Percentiles rank a stretch among this genome's conserved stretches.
Evolutionary conservation across 345 rosid species (phyloP).

Genomic region (Durio zibethinus): DNA sequence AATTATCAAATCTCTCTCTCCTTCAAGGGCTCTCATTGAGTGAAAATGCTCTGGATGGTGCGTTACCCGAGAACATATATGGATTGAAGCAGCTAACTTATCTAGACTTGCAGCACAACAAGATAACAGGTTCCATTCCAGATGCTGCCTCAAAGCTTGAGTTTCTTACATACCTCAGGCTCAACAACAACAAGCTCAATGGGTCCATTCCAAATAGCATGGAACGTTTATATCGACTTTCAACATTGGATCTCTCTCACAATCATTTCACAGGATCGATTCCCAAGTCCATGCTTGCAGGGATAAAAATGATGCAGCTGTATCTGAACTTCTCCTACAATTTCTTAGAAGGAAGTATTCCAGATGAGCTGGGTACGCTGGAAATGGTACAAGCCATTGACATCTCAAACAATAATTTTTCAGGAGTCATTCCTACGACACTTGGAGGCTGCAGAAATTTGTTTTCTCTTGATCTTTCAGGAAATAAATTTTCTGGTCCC

Average conservation of each 20-base stretch:
- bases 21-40: slow-evolving; percentile 64
- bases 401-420: slow-evolving; percentile 62
- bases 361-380: slow-evolving; percentile 67
- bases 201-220: slow-evolving; percentile 71
- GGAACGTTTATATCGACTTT: slow-evolving; percentile 38
- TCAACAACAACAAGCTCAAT: slow-evolving; percentile 56
- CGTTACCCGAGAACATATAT: slow-evolving; percentile 52
- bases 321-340: slow-evolving; percentile 71
- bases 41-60: slow-evolving; percentile 51
- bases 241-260: slow-evolving; percentile 62
- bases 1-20: slow-evolving; percentile 53
- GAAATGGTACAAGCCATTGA: slow-evolving; percentile 73
- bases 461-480: slow-evolving; percentile 65
- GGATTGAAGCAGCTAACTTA: slow-evolving; percentile 51
- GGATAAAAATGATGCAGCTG: slow-evolving; percentile 49
- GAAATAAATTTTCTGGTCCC: slow-evolving; percentile 58
- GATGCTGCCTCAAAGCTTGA: slow-evolving; percentile 49
- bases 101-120: slow-evolving; percentile 54
- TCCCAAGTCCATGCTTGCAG: slow-evolving; percentile 40
- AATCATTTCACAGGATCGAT: slow-evolving; percentile 63
- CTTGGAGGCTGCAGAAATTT: slow-evolving; percentile 63
- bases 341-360: slow-evolving; percentile 52
- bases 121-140: slow-evolving; percentile 56
- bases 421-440: slow-evolving; percentile 60
- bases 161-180: slow-evolving; percentile 49